A percentile compares a stretch with the other conserved stretches of the same genome.
Evolutionary conservation across 164 flowering plant species (phyloP).

Genomic region (Magnolia officinalis): DNA sequence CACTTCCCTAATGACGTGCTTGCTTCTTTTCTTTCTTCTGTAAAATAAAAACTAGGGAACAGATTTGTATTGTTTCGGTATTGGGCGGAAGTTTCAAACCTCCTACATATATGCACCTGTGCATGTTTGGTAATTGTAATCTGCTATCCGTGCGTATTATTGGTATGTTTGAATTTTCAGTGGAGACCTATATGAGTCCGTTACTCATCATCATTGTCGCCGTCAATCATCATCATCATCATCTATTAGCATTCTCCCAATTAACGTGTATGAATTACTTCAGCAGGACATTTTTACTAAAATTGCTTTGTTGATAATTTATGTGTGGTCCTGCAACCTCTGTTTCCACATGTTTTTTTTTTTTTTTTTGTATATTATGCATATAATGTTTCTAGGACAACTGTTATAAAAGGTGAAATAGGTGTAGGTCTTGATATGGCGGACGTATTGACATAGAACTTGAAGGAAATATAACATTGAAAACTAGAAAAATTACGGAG

Average conservation of each 20-base stretch:
- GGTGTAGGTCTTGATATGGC: background rate
- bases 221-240: no score
- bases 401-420: background rate
- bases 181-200: no score
- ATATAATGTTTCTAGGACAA: no score
- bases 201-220: no score
- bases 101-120: conserved; percentile 87
- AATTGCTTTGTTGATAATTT: no score
- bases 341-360: no score
- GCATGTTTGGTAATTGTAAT: conserved; percentile 65
- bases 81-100: conserved; percentile 93
- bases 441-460: background rate
- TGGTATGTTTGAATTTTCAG: background rate
- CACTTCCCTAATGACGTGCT: no score
- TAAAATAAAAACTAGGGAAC: conserved; percentile 27
- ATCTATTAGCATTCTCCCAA: no score
- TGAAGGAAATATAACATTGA: background rate
- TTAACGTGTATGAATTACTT: no score
- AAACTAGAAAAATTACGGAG: background rate
- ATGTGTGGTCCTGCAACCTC: no score
- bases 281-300: no score
- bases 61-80: conserved; percentile 53
- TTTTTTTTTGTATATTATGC: no score
- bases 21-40: background rate
- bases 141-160: background rate